A percentile compares a stretch with the other conserved stretches of the same genome.
phyloP scores from a whole-genome alignment of 352 stramenopile species.

The Phytophthora foliorum region DNA sequence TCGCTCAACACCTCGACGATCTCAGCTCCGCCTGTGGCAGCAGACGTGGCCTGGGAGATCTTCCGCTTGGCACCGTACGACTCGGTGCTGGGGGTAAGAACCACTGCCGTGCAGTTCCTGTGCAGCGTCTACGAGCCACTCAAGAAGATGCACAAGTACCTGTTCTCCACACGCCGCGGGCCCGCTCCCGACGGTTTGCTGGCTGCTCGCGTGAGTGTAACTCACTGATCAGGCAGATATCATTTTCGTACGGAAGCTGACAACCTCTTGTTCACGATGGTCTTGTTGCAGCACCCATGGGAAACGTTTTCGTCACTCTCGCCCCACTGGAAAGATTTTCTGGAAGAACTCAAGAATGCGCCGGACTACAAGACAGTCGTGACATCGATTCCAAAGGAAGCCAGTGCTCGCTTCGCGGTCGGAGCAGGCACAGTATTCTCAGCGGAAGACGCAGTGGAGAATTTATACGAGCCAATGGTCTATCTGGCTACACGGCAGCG shows the following conservation, averaged over 20 bases:
- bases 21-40: conserved; percentile 74
- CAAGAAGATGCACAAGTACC: conserved; percentile 61
- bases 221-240: not conserved
- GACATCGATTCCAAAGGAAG: conserved; percentile 52
- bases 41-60: conserved; percentile 86
- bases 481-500: conserved; percentile 60
- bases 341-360: conserved; percentile 56
- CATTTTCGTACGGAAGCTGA: not conserved
- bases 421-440: conserved; percentile 49
- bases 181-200: conserved; percentile 45
- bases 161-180: conserved; percentile 48
- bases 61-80: conserved; percentile 87
- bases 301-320: conserved; percentile 86
- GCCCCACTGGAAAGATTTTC: conserved; percentile 64
- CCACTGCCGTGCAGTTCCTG: conserved; percentile 73
- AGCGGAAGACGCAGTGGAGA: conserved; percentile 45
- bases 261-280: conserved; percentile 1
- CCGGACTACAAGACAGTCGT: conserved; percentile 60
- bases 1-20: conserved; percentile 62
- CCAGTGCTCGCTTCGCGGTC: conserved; percentile 58
- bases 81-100: conserved; percentile 66
- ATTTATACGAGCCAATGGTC: conserved; percentile 87
- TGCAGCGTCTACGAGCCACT: conserved; percentile 75
- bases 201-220: conserved; percentile 47
- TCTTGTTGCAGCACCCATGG: conserved; percentile 74